Conservation (phyloP, 2,329 filamentous ascomycete species). For the Aspergillus phoenicis region DNA sequence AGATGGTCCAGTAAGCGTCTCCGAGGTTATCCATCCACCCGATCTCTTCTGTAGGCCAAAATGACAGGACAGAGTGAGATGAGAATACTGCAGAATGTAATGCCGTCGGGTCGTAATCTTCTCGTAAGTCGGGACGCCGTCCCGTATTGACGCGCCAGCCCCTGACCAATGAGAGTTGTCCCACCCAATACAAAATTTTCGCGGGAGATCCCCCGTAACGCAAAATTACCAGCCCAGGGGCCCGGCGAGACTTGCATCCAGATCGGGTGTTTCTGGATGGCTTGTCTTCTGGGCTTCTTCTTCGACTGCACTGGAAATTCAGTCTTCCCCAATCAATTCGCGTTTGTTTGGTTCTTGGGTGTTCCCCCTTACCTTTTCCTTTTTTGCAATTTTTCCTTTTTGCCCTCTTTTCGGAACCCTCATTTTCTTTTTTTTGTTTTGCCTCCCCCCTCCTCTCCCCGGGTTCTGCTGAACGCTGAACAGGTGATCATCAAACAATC, state of each 20-base stretch:
- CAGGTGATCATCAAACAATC: conserved; percentile 8
- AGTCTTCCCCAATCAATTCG: conserved; percentile 1
- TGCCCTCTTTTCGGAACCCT: background rate
- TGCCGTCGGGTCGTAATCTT: background rate
- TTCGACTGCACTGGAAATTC: background rate
- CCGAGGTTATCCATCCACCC: no score
- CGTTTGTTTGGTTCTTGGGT: conserved; percentile 1
- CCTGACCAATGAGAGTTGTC: background rate
- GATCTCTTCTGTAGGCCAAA: no score
- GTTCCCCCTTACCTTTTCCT: conserved; percentile 15
- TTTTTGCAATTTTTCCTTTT: conserved; percentile 10
- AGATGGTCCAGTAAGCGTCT: background rate
- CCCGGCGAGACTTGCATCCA: background rate
- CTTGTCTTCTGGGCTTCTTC: conserved; percentile 6
- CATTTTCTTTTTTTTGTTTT: conserved; percentile 18
- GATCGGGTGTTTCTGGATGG: conserved; percentile 5
- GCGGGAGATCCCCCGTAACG: conserved; percentile 10
- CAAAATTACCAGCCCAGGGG: conserved; percentile 1
- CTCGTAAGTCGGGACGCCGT: conserved; percentile 1
- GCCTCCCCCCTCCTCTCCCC: conserved; percentile 13
- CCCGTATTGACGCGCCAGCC: background rate
- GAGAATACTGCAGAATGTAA: background rate
- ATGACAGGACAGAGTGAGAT: no score
- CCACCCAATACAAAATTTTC: conserved; percentile 5
- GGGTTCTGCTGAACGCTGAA: conserved; percentile 7